A percentile compares a stretch with the other conserved stretches of the same genome.
Evolutionary conservation across 139 green algal genomes (phyloP).

Genomic region (Cymbomonas tetramitiformis): DNA sequence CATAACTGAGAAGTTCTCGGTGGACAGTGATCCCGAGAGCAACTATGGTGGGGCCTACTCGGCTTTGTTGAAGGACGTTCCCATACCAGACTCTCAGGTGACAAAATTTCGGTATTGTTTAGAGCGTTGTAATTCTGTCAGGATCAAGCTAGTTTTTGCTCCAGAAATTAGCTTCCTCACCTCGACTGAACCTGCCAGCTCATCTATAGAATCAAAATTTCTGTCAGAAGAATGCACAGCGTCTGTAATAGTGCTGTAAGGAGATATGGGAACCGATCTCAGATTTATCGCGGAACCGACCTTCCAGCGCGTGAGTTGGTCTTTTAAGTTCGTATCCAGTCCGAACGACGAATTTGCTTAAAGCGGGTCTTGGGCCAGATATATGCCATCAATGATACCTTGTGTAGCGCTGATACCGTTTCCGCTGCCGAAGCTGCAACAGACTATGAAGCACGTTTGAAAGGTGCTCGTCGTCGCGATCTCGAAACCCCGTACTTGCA

Average conservation of each 20-base stretch:
- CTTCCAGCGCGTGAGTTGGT: too few species aligned
- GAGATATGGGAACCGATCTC: too few species aligned
- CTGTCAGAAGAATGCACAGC: too few species aligned
- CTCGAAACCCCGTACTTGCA: background rate
- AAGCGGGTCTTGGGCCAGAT: too few species aligned
- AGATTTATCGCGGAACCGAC: too few species aligned
- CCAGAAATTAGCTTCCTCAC: constrained; percentile 38
- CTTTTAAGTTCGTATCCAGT: too few species aligned
- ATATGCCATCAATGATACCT: constrained; percentile 33
- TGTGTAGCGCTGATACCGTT: constrained; percentile 6
- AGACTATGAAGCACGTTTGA: constrained; percentile 52
- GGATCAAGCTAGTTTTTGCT: constrained; percentile 29
- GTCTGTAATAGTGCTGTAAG: too few species aligned
- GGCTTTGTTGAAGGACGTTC: constrained; percentile 38
- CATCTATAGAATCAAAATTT: too few species aligned
- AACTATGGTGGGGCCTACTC: constrained; percentile 56
- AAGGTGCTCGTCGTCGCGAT: constrained; percentile 17
- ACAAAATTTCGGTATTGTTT: background rate
- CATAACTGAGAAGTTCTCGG: too few species aligned
- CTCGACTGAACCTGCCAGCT: too few species aligned
- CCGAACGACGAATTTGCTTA: too few species aligned
- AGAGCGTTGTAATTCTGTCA: background rate
- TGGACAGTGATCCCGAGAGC: constrained; percentile 42
- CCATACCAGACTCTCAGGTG: constrained; percentile 29
- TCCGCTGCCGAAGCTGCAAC: constrained; percentile 22